These are phyloP conservation scores for Ophiobolus disseminans DNA, from an alignment of 2,329 filamentous ascomycete genomes.

Conservation along the genomic window DNA sequence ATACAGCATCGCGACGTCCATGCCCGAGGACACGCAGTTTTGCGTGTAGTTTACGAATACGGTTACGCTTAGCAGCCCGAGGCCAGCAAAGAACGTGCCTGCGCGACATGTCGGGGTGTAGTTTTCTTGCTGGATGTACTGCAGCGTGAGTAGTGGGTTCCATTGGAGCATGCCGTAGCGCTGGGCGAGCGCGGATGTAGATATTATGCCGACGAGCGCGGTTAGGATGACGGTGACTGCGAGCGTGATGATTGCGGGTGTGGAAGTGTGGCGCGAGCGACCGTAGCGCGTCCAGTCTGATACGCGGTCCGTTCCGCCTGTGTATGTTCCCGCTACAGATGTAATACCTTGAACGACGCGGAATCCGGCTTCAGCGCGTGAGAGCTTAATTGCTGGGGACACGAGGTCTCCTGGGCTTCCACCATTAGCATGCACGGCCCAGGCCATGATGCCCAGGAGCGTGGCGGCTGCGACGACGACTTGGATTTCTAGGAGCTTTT, in stretches of 20 bases:
- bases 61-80: constrained; percentile 32
- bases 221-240: constrained; percentile 19
- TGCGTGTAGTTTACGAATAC: constrained; percentile 32
- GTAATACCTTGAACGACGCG: constrained; percentile 14
- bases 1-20: constrained; percentile 35
- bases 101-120: constrained; percentile 28
- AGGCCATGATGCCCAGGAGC: constrained; percentile 17
- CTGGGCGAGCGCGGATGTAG: constrained; percentile 26
- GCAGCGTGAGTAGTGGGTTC: constrained; percentile 33
- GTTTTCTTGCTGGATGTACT: constrained; percentile 22
- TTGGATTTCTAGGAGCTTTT: constrained; percentile 18
- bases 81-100: constrained; percentile 38
- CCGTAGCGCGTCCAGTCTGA: constrained; percentile 22
- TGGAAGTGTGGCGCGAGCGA: constrained; percentile 10
- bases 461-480: constrained; percentile 12
- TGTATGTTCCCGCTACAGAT: constrained; percentile 16
- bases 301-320: constrained; percentile 16
- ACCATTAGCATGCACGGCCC: constrained; percentile 14
- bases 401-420: constrained; percentile 20
- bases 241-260: constrained; percentile 12
- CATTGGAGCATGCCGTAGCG: constrained; percentile 29
- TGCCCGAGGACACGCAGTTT: constrained; percentile 34
- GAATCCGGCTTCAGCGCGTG: constrained; percentile 17
- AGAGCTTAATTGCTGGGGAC: constrained; percentile 14
- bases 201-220: constrained; percentile 19